These are phyloP conservation scores for Leccinum subtestaceum DNA, from an alignment of 768 basidiomycete genomes.

Conservation along the genomic window DNA sequence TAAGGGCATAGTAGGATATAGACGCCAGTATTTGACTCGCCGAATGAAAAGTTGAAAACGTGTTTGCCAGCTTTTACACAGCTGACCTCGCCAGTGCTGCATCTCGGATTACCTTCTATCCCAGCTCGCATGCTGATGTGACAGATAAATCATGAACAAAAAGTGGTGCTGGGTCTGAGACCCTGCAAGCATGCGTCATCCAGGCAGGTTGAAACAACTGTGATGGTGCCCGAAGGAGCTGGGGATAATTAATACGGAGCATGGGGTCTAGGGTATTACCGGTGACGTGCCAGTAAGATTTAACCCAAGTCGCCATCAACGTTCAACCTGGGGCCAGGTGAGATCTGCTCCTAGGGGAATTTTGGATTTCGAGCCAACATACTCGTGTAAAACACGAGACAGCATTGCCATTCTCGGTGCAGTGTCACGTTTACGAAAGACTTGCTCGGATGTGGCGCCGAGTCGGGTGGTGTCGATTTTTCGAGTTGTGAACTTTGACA, in stretches of 20 bases:
- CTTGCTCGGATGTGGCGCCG: neutral
- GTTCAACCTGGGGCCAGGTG: neutral
- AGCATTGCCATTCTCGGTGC: neutral
- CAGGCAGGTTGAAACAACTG: neutral
- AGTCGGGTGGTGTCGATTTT: neutral
- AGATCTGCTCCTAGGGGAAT: neutral
- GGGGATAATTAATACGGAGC: neutral
- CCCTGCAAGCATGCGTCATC: constrained; percentile 18
- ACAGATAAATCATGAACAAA: neutral
- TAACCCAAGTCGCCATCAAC: neutral
- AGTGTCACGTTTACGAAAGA: neutral
- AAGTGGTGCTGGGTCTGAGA: neutral
- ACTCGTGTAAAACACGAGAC: too few relatives aligned
- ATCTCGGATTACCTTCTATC: neutral
- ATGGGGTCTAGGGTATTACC: constrained; percentile 9
- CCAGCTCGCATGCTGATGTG: neutral
- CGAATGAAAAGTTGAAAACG: constrained; percentile 6
- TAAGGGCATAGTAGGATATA: neutral
- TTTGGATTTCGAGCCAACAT: neutral
- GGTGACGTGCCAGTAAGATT: neutral
- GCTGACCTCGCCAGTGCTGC: neutral
- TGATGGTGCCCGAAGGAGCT: constrained; percentile 7
- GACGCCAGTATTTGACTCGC: neutral
- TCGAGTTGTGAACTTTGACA: neutral
- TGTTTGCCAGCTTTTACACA: constrained; percentile 5